Percentiles rank a stretch among this genome's conserved stretches.
These are phyloP conservation scores for Scedosporium boydii DNA, from an alignment of 2,329 filamentous ascomycete species.

Conservation along the genomic window DNA sequence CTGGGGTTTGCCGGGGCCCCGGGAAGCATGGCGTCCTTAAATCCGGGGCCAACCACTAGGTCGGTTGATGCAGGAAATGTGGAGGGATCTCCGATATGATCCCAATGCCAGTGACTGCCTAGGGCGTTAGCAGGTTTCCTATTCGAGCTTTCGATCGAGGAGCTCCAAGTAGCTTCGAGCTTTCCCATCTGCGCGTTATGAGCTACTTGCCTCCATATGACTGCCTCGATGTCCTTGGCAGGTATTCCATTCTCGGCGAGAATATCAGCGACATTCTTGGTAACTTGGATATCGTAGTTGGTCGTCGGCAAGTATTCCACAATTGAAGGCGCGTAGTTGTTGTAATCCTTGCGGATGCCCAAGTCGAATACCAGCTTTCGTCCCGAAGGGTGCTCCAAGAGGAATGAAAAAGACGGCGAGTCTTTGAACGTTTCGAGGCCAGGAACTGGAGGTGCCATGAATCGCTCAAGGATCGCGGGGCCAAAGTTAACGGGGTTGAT, in stretches of 20 bases:
- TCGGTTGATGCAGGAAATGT: conserved; percentile 34
- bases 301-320: conserved; percentile 17
- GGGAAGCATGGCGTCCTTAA: conserved; percentile 33
- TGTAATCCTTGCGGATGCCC: conserved; percentile 19
- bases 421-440: conserved; percentile 21
- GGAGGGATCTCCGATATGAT: conserved; percentile 41
- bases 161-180: not conserved
- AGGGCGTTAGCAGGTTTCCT: not conserved
- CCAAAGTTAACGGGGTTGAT: conserved; percentile 30
- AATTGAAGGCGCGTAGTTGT: conserved; percentile 17
- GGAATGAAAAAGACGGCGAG: conserved; percentile 19
- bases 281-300: conserved; percentile 16
- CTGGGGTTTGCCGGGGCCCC: conserved; percentile 32
- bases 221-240: conserved; percentile 2
- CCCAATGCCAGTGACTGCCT: conserved; percentile 36
- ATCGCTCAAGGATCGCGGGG: conserved; percentile 25
- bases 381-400: conserved; percentile 19
- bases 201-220: conserved; percentile 10
- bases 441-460: conserved; percentile 27
- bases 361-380: conserved; percentile 20
- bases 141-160: not conserved
- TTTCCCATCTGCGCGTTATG: not conserved
- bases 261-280: conserved; percentile 17
- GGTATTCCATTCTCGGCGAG: conserved; percentile 10
- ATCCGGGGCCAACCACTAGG: conserved; percentile 42